phyloP scores from a whole-genome alignment of 345 rosid genomes.

The Euphorbia pulcherrima region DNA sequence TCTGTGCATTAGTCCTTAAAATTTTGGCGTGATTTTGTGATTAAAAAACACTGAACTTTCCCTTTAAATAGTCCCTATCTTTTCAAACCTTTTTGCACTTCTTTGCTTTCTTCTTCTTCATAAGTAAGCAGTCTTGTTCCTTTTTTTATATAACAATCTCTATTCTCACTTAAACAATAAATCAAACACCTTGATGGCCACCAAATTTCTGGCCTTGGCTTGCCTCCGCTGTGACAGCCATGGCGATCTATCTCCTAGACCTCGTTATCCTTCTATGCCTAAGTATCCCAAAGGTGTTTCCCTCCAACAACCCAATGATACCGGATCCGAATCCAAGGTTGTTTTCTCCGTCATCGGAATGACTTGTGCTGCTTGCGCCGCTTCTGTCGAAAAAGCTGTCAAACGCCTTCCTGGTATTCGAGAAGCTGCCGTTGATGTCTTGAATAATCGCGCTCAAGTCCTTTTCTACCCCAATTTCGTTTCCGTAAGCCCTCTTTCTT shows the following conservation, averaged over 20 bases:
- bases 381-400: constrained; percentile 84
- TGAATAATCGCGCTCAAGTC: constrained; percentile 66
- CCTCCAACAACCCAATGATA: constrained; percentile 23
- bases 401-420: constrained; percentile 80
- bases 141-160: neutral
- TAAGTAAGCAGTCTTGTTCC: neutral
- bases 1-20: no score
- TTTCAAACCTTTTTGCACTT: neutral
- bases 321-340: constrained; percentile 44
- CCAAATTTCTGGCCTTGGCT: constrained; percentile 53
- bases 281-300: constrained; percentile 56
- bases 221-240: constrained; percentile 57
- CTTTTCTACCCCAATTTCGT: constrained; percentile 55
- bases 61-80: neutral
- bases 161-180: no score
- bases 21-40: neutral
- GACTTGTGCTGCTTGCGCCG: constrained; percentile 92
- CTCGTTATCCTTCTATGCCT: constrained; percentile 63
- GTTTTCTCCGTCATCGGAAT: constrained; percentile 68
- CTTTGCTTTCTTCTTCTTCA: neutral
- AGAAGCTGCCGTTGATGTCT: constrained; percentile 70
- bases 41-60: neutral
- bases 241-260: constrained; percentile 42
- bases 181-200: constrained; percentile 43
- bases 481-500: constrained; percentile 40